Base-by-base conservation (phyloP, 2,329 filamentous ascomycete genomes). In the Ophiostoma fasciatum region DNA sequence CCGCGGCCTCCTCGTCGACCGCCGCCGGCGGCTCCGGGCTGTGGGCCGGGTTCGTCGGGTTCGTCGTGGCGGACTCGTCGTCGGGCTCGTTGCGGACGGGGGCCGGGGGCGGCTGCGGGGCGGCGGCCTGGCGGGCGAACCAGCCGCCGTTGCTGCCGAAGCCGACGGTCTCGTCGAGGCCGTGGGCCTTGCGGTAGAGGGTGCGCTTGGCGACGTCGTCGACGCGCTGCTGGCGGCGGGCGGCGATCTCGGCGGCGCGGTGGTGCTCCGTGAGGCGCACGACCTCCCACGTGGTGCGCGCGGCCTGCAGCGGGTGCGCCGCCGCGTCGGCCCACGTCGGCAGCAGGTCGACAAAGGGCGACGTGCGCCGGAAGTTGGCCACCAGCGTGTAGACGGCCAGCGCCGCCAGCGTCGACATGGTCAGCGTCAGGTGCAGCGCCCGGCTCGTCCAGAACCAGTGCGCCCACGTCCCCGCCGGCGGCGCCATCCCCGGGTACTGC, bases 191-290 rank as follows among this genome's bases (percentile, higher is more conserved):
- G 49, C 87, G 75, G 59, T 84, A 98, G 56, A 82, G 76, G 42
- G 72, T 72, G 49, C 88, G 71, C 72, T 94, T 94, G 55, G 78
- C 71, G 20, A 90, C 78, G 60, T 98, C 90, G 46, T 94, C 84
- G 38, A 84, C 67, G 46, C 75, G 76, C 51, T 69, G 69, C 49
- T 74, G 71, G 37, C 87, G 71, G 60, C 75, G 74, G 57, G 87
- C 82, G 35, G 69, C 65, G 20, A 80, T 79, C 51, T 75, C 61
- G 44, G 70, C 63, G 21, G 75, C 78, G 45, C 72, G 71, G 55
- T 87, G 78, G 48, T 75, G 69, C 46, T 81, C 71, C 52, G 92
- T 80, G 61, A 93, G 68, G 42, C 72, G 66, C 51, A 88, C 72
- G 38, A 94, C 82, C 40, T 82, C 68, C 43, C 78, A 51, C 50